Base-by-base conservation (phyloP, 2,329 filamentous ascomycete genomes). In the Phialophora expanda region DNA sequence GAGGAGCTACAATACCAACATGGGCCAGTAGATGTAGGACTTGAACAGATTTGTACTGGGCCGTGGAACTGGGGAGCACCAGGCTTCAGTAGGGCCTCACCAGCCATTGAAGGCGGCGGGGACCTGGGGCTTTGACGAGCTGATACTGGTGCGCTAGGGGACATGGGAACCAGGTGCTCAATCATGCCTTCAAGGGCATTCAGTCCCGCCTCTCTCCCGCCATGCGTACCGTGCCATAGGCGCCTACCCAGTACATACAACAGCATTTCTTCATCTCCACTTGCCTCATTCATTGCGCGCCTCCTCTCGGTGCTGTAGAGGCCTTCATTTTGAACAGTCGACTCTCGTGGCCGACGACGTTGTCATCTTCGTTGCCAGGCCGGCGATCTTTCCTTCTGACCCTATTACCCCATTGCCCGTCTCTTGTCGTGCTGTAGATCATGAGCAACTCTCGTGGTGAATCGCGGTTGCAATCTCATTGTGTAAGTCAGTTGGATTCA, bases 401-500 rank as follows among this genome's bases (percentile, higher is more conserved):
- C 53, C 6, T 30, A 34, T 20, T 32, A 6, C 17, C n/a, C 14
- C n/a, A 5, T 55, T 28, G 53, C n/a, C 53, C 28, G 11, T 20
- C 28, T 32, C 22, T 30, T 32, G 28, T 32, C 53, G 26, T 30
- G n/a, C 14, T 55, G 24, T 38, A n/a, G 59, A 53, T 64, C 61
- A 64, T 44, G 63, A 60, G 58, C 69, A 66, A 53, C 66, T 67
- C 26, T 69, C 69, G 72, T 78, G 73, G 71, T 74, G 77, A 77
- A 80, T 81, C 63, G 74, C 76, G 74, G 77, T 69, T 62, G 75
- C 77, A 73, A 76, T 73, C 72, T 75, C 73, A 59, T 72, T 71
- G 66, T 75, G 74, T 70, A 3, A 79, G 73, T 89, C 89, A 96
- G 81, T 93, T 87, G 67, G 90, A 87, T 83, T 99, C 95, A 80